These are phyloP conservation scores for Colletotrichum graminicola DNA, from an alignment of 2,329 filamentous ascomycete genomes.

Conservation along the genomic window DNA sequence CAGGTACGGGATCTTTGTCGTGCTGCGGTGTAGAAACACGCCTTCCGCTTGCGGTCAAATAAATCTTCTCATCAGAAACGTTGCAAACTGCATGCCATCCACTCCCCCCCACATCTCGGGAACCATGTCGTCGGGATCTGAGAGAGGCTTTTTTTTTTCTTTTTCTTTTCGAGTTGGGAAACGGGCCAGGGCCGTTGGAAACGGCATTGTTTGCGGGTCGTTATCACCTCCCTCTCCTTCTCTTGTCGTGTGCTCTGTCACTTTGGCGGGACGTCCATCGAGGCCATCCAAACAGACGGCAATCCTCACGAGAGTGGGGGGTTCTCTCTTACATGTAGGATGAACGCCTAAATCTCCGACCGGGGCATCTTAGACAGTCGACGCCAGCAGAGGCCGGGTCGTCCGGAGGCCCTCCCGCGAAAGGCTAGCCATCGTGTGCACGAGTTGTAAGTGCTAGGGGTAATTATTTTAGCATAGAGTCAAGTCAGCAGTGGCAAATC, in stretches of 20 bases:
- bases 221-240: not conserved
- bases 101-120: not conserved
- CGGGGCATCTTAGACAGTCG: not conserved
- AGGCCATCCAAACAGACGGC: too few relatives aligned
- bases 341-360: too few relatives aligned
- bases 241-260: not conserved
- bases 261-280: not conserved
- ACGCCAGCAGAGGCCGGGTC: not conserved
- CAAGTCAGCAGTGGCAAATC: too few relatives aligned
- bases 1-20: not conserved
- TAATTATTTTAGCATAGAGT: not conserved
- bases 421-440: not conserved
- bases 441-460: not conserved
- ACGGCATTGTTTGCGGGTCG: not conserved
- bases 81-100: not conserved
- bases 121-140: constrained; percentile 12
- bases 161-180: not conserved
- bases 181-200: not conserved
- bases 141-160: not conserved
- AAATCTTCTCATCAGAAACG: not conserved
- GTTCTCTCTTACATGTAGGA: too few relatives aligned
- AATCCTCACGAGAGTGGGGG: not conserved
- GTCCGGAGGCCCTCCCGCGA: not conserved
- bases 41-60: not conserved
- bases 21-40: not conserved